Evolutionary conservation across 208 protist genomes (phyloP).

Genomic region (Trypanosomatidae sp.): DNA sequence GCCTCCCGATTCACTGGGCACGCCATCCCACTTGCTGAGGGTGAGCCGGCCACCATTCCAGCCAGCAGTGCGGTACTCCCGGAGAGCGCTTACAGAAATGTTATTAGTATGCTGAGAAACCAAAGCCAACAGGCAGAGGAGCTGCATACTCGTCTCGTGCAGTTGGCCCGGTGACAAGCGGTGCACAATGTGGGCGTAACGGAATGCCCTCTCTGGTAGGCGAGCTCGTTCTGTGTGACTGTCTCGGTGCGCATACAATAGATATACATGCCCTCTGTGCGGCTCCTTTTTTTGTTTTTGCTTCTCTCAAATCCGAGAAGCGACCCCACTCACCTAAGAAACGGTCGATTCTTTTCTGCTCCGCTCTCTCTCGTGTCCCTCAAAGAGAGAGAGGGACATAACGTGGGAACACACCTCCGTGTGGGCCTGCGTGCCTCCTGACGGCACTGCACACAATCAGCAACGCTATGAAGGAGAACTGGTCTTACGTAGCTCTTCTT

Average conservation of each 20-base stretch:
- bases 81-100: slow-evolving; percentile 26
- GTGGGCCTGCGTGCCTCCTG: not conserved
- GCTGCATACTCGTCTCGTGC: slow-evolving; percentile 60
- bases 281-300: slow-evolving; percentile 14
- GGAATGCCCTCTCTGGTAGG: not conserved
- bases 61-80: not conserved
- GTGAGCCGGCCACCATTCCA: slow-evolving; percentile 4
- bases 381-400: not conserved
- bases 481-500: not conserved
- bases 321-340: not conserved
- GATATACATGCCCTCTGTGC: not conserved
- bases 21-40: not conserved
- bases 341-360: not conserved
- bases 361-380: not conserved
- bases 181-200: not conserved
- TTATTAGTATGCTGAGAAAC: slow-evolving; percentile 53
- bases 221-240: not conserved
- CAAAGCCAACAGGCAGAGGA: slow-evolving; percentile 70
- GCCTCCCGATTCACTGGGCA: not conserved
- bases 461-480: not conserved
- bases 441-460: not conserved
- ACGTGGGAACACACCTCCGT: not conserved
- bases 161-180: slow-evolving; percentile 33
- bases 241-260: not conserved
- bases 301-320: not conserved